A percentile compares a stretch with the other conserved stretches of the same genome.
These are phyloP conservation scores for Gyromitra esculenta DNA, from an alignment of 2,329 filamentous ascomycete genomes.

Conservation along the genomic window DNA sequence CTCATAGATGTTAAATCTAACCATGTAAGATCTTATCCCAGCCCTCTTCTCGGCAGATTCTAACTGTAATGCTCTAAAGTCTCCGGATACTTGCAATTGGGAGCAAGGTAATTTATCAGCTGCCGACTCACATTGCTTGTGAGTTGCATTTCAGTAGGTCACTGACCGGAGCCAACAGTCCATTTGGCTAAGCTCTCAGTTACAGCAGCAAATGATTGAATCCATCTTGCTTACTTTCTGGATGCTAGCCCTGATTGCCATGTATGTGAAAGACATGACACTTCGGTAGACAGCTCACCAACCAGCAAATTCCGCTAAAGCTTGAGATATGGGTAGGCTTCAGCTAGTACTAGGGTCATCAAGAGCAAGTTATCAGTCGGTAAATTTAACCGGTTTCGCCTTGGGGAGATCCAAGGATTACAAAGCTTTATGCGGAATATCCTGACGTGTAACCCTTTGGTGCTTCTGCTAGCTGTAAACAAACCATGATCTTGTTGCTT, in stretches of 20 bases:
- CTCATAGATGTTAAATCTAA: conserved; percentile 31
- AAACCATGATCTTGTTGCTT: conserved; percentile 7
- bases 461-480: conserved; percentile 20
- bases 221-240: background rate
- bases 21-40: conserved; percentile 16
- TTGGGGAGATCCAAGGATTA: conserved; percentile 1
- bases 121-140: background rate
- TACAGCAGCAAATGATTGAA: background rate
- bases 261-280: background rate
- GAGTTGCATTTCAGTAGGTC: background rate
- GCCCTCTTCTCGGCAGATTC: conserved; percentile 7
- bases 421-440: conserved; percentile 13
- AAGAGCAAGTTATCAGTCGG: conserved; percentile 21
- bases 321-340: background rate
- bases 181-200: background rate
- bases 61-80: background rate
- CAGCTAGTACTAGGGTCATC: background rate
- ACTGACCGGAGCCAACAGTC: background rate
- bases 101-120: background rate
- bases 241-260: background rate
- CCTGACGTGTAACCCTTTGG: conserved; percentile 34
- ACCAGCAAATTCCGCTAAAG: background rate
- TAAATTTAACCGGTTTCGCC: conserved; percentile 39
- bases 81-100: background rate
- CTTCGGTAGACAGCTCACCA: background rate